These are phyloP conservation scores for Pseudonitzschia delicatissima DNA, from an alignment of 108 stramenopile genomes.

Conservation along the genomic window DNA sequence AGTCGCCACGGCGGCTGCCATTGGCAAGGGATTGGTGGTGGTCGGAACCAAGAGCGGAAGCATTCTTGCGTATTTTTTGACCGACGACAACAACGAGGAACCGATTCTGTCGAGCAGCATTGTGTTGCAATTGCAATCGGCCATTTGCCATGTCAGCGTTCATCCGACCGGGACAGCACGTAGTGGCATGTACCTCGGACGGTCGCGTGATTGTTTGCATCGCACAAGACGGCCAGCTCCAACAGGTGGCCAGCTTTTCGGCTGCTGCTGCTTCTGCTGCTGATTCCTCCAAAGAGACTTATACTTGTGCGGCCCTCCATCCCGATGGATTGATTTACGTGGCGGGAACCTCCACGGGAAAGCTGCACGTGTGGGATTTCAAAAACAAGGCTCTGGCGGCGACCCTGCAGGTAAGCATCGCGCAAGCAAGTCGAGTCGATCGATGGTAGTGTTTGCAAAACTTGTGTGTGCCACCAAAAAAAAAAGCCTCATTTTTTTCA, in stretches of 20 bases:
- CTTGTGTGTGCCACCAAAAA: neutral
- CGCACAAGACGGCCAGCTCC: constrained; percentile 19
- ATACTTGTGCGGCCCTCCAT: constrained; percentile 71
- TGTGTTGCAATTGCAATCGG: constrained; percentile 36
- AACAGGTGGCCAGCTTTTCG: neutral
- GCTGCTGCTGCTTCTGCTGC: constrained; percentile 2
- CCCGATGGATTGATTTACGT: constrained; percentile 90
- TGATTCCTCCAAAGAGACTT: constrained; percentile 12
- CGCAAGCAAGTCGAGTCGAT: neutral
- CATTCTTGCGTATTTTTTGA: constrained; percentile 22
- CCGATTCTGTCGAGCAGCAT: constrained; percentile 57
- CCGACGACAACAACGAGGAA: constrained; percentile 15
- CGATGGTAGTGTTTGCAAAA: no score
- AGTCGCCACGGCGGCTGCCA: constrained; percentile 23
- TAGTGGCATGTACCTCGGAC: constrained; percentile 29
- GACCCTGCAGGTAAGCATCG: constrained; percentile 33
- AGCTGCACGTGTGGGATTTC: constrained; percentile 82
- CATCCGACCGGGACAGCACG: constrained; percentile 61
- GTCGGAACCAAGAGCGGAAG: constrained; percentile 23
- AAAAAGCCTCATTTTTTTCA: neutral
- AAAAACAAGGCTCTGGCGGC: constrained; percentile 66
- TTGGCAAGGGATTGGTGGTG: constrained; percentile 20
- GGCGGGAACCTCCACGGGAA: constrained; percentile 53
- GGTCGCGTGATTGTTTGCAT: constrained; percentile 21
- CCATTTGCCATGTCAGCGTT: constrained; percentile 27